These are phyloP conservation scores for Inonotus hispidus DNA, from an alignment of 1,284 basidiomycete species.

Conservation along the genomic window DNA sequence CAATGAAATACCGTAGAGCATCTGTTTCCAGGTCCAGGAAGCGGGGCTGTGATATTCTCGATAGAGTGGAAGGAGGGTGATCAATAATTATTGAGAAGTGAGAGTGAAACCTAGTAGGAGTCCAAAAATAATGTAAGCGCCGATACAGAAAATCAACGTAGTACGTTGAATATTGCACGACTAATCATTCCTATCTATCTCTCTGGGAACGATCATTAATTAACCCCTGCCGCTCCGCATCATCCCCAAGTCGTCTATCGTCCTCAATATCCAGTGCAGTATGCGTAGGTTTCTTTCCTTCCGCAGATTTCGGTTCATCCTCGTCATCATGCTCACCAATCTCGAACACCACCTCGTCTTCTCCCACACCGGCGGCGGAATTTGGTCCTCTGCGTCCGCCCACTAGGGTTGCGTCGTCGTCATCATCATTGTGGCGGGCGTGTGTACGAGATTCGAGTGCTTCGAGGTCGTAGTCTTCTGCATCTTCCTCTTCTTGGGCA, in stretches of 20 bases:
- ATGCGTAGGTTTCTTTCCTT: constrained; percentile 37
- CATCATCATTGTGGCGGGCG: constrained; percentile 40
- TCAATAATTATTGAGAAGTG: neutral
- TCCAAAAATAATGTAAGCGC: neutral
- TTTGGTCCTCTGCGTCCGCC: constrained; percentile 44
- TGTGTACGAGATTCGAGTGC: constrained; percentile 52
- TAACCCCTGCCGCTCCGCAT: constrained; percentile 59
- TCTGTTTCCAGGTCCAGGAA: neutral
- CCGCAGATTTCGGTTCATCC: constrained; percentile 43
- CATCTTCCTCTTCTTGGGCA: constrained; percentile 87
- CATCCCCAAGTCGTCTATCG: constrained; percentile 39
- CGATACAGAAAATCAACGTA: constrained; percentile 2
- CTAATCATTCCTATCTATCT: constrained; percentile 29
- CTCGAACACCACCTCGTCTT: constrained; percentile 85
- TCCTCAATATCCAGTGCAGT: constrained; percentile 36
- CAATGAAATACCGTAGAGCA: constrained; percentile 7
- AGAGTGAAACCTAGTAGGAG: neutral
- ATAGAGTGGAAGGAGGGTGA: neutral
- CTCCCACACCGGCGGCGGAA: constrained; percentile 34
- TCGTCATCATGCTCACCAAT: constrained; percentile 87
- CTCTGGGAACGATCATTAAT: constrained; percentile 37
- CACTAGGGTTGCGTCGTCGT: constrained; percentile 67
- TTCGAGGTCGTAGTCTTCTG: constrained; percentile 88
- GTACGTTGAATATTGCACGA: constrained; percentile 20
- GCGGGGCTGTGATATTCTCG: no score